Evolutionary conservation across 441 rosid species (phyloP).

Genomic region (Jatropha multifida): DNA sequence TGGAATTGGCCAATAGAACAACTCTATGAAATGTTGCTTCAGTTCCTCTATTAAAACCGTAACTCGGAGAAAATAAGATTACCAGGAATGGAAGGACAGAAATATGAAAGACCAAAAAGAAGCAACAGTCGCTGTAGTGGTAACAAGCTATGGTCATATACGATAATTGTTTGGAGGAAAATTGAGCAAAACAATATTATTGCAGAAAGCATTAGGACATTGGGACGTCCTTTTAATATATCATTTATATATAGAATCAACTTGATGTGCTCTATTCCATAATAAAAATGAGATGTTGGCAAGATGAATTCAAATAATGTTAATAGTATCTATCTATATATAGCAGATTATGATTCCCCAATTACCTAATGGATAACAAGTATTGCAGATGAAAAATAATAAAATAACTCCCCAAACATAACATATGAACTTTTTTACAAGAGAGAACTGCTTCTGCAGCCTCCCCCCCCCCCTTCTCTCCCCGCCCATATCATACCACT

Average conservation of each 20-base stretch:
- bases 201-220: too few species aligned
- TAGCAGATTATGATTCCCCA: background rate
- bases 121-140: background rate
- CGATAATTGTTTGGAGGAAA: background rate
- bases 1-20: background rate
- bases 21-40: background rate
- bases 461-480: too few species aligned
- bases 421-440: background rate
- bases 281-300: background rate
- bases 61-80: background rate
- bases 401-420: background rate
- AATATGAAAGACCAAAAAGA: background rate
- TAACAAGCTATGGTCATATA: background rate
- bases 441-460: background rate
- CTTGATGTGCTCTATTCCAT: background rate
- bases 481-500: background rate
- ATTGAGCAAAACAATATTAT: background rate
- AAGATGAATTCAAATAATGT: background rate
- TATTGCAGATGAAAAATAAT: background rate
- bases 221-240: background rate
- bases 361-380: background rate
- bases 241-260: background rate
- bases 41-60: background rate
- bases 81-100: background rate
- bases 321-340: background rate